Evolutionary conservation across 176 grass and related monocot genomes (phyloP).

Genomic region (Themeda triandra): DNA sequence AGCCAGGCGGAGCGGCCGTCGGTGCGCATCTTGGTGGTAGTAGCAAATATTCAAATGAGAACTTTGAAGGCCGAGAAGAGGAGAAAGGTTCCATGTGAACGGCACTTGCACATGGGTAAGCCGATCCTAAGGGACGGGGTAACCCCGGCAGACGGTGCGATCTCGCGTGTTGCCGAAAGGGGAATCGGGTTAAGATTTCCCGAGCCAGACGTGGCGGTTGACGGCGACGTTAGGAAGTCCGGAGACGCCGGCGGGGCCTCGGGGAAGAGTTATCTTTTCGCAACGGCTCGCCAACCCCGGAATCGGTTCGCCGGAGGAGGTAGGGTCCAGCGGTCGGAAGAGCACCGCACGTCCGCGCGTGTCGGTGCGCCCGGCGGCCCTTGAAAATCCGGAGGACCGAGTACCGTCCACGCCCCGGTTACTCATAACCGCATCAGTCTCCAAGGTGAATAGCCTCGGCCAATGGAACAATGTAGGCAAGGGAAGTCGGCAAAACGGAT

Average conservation of each 20-base stretch:
- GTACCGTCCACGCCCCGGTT: conserved; percentile 41
- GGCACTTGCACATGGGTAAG: conserved; percentile 64
- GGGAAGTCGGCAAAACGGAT: conserved; percentile 80
- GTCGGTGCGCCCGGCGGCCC: neutral
- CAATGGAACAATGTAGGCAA: conserved; percentile 79
- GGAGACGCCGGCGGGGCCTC: neutral
- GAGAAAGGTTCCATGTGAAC: conserved; percentile 14
- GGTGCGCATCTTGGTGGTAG: conserved; percentile 50
- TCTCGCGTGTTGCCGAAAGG: too few species aligned
- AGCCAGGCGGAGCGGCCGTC: conserved; percentile 57
- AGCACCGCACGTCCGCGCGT: conserved; percentile 59
- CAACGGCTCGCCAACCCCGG: too few species aligned
- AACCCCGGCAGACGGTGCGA: too few species aligned
- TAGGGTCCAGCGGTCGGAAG: conserved; percentile 57
- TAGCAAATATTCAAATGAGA: conserved; percentile 1
- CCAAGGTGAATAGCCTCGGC: too few species aligned
- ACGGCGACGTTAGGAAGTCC: conserved; percentile 64
- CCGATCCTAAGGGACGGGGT: conserved; percentile 39
- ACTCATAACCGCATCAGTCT: too few species aligned
- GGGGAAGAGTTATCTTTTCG: too few species aligned
- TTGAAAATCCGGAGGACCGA: conserved; percentile 42
- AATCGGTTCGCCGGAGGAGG: too few species aligned
- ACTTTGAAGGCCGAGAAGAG: neutral
- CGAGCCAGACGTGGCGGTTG: too few species aligned
- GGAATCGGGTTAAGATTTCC: too few species aligned